Percentiles rank a stretch among this genome's conserved stretches.
phyloP scores from a whole-genome alignment of 176 grass and related monocot genomes.

The Zea luxurians region DNA sequence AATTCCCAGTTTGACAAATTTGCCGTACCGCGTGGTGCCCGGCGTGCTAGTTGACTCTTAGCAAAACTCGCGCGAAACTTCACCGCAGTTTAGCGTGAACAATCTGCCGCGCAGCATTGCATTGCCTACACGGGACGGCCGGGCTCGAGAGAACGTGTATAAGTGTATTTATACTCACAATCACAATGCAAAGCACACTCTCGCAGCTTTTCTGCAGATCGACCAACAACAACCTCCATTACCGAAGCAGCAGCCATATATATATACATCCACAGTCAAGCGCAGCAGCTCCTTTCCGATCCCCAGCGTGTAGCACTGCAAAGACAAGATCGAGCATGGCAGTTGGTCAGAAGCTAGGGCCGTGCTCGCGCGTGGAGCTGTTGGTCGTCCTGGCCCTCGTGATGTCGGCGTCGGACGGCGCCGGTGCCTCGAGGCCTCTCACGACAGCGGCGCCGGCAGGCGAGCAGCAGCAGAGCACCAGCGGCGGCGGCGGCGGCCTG shows the following conservation, averaged over 20 bases:
- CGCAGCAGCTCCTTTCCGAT: neutral
- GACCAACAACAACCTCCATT: neutral
- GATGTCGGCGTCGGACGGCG: neutral
- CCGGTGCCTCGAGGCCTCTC: constrained; percentile 14
- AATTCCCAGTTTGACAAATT: constrained; percentile 22
- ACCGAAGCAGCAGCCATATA: neutral
- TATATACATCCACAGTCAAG: neutral
- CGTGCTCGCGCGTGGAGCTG: neutral
- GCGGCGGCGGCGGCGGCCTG: neutral
- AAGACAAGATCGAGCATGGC: neutral
- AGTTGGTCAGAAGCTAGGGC: neutral
- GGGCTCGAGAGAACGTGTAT: neutral
- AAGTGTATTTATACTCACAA: constrained; percentile 16
- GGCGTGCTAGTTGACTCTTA: neutral
- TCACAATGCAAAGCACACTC: neutral
- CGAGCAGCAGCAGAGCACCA: neutral
- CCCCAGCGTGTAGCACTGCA: neutral
- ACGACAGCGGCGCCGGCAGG: neutral
- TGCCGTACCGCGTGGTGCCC: too few relatives aligned
- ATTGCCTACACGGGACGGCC: neutral
- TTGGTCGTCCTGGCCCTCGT: constrained; percentile 13
- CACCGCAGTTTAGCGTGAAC: constrained; percentile 12
- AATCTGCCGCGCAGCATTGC: neutral
- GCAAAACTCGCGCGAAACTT: neutral
- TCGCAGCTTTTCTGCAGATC: neutral